Evolutionary conservation across 345 rosid genomes (phyloP), one percentile per base, ranked within the genome.

Genomic region (Eucalyptus erythrocorys): DNA sequence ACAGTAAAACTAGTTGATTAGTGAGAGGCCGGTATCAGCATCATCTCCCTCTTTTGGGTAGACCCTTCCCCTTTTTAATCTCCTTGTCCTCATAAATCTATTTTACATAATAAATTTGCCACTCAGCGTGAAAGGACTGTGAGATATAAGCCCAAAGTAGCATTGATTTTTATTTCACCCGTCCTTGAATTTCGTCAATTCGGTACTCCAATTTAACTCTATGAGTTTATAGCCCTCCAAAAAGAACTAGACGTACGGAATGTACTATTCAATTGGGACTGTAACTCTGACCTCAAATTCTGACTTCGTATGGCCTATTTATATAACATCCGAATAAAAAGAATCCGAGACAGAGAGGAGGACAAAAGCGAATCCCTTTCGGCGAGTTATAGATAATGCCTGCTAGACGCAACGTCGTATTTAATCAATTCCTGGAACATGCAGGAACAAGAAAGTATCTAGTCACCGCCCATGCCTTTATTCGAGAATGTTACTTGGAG

Each of bases 361-460:
- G 11, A 6, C 37, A 19, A 71, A 76, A 37, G 2, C 1, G 4
- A 76, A 76, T 2, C 13, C 0, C 27, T 76, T 37, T 37, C 24
- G 45, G 26, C 43, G 4, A 71, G 11, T 0, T 10, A 71, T 4
- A 21, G 5, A 3, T 12, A 76, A 37, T 5, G 6, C 2, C 0
- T 37, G 8, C 37, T 47, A 8, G 47, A 76, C 47, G 3, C 15
- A 37, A 76, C 27, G 15, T 3, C 15, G 1, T 24, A 37, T 6
- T 5, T 10, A 19, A 76, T 10, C 21, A 10, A 76, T 19, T 21
- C 2, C 11, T 0, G 45, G 21, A 76, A 37, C 27, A 76, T 2
- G 27, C 27, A 14, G 0, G 6, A 34, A 68, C 26, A 17, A 68
- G 12, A 16, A 76, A 37, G 27, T 34, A 64, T n/a, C 40, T 14